These are phyloP conservation scores for Colletotrichum tofieldiae DNA, from an alignment of 2,329 filamentous ascomycete species.

Conservation along the genomic window DNA sequence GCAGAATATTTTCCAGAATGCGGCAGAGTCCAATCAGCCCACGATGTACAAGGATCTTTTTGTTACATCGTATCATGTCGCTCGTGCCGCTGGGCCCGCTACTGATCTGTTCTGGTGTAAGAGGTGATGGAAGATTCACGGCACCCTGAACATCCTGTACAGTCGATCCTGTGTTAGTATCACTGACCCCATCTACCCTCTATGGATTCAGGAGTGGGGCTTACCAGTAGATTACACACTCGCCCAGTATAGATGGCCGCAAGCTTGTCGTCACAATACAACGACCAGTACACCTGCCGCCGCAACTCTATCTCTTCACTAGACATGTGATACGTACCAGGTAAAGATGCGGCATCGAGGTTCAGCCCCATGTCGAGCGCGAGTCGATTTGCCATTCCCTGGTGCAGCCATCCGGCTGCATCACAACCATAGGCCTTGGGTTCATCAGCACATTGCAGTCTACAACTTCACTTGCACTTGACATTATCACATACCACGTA, in stretches of 20 bases:
- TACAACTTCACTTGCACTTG: not conserved
- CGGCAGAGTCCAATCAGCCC: slow-evolving; percentile 49
- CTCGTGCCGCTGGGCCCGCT: not conserved
- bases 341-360: slow-evolving; percentile 50
- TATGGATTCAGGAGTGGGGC: not conserved
- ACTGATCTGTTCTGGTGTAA: slow-evolving; percentile 23
- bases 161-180: not conserved
- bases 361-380: slow-evolving; percentile 57
- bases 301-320: slow-evolving; percentile 51
- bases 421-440: slow-evolving; percentile 53
- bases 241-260: slow-evolving; percentile 54
- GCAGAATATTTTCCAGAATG: slow-evolving; percentile 52
- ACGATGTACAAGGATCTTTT: slow-evolving; percentile 44
- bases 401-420: slow-evolving; percentile 54
- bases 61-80: slow-evolving; percentile 18
- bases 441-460: not conserved
- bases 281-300: slow-evolving; percentile 55
- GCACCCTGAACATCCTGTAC: slow-evolving; percentile 50
- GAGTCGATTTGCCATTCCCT: slow-evolving; percentile 56
- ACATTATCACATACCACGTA: slow-evolving; percentile 45
- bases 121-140: slow-evolving; percentile 47
- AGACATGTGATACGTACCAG: slow-evolving; percentile 46
- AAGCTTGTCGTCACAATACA: slow-evolving; percentile 55
- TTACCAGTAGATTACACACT: slow-evolving; percentile 55
- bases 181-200: not conserved